Evolutionary conservation across 1,284 basidiomycete species (phyloP).

Genomic region (Wallemia mellicola): DNA sequence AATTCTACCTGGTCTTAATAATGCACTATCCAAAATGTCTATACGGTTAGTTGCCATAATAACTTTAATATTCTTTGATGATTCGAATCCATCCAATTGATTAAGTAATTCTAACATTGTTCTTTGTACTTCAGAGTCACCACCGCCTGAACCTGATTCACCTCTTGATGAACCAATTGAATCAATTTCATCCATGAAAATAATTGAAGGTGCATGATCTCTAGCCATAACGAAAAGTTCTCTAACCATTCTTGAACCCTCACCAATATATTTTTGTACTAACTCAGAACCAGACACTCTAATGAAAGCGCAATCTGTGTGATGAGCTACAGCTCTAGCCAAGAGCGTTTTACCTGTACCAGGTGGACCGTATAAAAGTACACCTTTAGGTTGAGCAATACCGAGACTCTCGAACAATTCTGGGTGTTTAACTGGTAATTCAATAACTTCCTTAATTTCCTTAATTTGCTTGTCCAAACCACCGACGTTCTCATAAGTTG

Average conservation of each 20-base stretch:
- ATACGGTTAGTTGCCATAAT: constrained; percentile 92
- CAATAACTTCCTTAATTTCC: constrained; percentile 66
- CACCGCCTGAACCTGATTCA: constrained; percentile 77
- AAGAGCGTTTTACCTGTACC: constrained; percentile 86
- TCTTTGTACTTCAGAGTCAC: constrained; percentile 80
- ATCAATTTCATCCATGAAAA: constrained; percentile 89
- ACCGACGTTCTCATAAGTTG: constrained; percentile 99
- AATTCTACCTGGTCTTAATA: constrained; percentile 75
- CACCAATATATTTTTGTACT: constrained; percentile 78
- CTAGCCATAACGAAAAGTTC: constrained; percentile 97
- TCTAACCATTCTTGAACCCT: constrained; percentile 83
- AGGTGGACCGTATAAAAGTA: constrained; percentile 68
- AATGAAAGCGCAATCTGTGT: constrained; percentile 43
- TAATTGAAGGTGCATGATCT: constrained; percentile 83
- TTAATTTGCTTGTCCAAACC: constrained; percentile 66
- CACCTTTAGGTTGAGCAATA: constrained; percentile 61
- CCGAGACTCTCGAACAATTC: constrained; percentile 71
- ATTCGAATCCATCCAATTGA: constrained; percentile 81
- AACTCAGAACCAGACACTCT: constrained; percentile 85
- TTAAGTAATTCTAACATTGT: constrained; percentile 82
- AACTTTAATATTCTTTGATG: constrained; percentile 45
- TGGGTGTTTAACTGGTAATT: constrained; percentile 68
- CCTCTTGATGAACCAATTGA: constrained; percentile 72
- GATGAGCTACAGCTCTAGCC: constrained; percentile 67
- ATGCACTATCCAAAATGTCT: constrained; percentile 84